phyloP scores from a whole-genome alignment of 345 rosid genomes.

The Alliaria petiolata region DNA sequence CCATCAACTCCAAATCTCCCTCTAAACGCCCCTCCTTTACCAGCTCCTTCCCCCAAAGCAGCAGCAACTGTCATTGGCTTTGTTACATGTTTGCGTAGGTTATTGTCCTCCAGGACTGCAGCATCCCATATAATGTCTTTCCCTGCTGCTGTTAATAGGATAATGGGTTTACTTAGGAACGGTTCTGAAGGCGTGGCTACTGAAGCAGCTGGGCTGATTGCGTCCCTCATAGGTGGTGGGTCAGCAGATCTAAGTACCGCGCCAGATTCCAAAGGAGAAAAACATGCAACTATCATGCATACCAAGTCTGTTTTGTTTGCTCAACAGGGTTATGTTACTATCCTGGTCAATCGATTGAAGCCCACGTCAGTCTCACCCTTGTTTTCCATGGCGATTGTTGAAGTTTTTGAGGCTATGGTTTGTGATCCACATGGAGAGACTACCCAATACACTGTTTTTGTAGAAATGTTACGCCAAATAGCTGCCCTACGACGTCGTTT shows the following conservation, averaged over 20 bases:
- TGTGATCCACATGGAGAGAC: slow-evolving; percentile 99
- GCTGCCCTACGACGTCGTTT: slow-evolving; percentile 95
- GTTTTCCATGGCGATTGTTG: slow-evolving; percentile 95
- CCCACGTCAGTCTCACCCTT: slow-evolving; percentile 95
- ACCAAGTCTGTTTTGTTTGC: slow-evolving; percentile 89
- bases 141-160: slow-evolving; percentile 99
- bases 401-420: slow-evolving; percentile 96
- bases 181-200: slow-evolving; percentile 98
- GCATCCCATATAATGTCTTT: slow-evolving; percentile 97
- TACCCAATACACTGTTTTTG: slow-evolving; percentile 91
- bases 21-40: slow-evolving; percentile 94
- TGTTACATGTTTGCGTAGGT: slow-evolving; percentile 89
- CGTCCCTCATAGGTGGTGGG: slow-evolving; percentile 87
- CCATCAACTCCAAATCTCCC: slow-evolving; percentile 91
- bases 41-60: slow-evolving; percentile 99
- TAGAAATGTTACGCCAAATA: slow-evolving; percentile 90
- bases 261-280: slow-evolving; percentile 82
- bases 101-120: slow-evolving; percentile 86
- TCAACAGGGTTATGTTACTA: slow-evolving; percentile 62
- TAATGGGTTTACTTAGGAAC: slow-evolving; percentile 97
- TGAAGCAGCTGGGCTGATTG: slow-evolving; percentile 86
- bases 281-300: slow-evolving; percentile 94
- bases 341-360: slow-evolving; percentile 85
- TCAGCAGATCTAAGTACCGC: slow-evolving; percentile 55
- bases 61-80: slow-evolving; percentile 99